phyloP scores from a whole-genome alignment of 306 rosid genomes.

The Pyrus betulifolia region DNA sequence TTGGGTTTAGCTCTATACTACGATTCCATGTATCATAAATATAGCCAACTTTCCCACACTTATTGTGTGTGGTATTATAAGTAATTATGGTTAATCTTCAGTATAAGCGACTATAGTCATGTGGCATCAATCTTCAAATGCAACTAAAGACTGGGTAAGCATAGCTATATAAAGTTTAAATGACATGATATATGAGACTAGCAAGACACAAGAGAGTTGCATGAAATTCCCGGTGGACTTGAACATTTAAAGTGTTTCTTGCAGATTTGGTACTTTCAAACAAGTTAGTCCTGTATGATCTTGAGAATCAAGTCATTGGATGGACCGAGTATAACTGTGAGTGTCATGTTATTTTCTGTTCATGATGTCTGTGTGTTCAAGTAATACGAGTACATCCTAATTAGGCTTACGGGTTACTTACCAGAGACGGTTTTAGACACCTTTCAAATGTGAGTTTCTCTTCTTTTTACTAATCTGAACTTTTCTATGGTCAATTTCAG shows the following conservation, averaged over 20 bases:
- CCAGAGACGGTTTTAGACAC: background rate
- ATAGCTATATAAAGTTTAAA: background rate
- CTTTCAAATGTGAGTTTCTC: background rate
- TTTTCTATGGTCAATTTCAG: slow-evolving; percentile 44
- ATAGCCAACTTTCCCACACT: too few relatives aligned
- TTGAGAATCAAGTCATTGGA: slow-evolving; percentile 79
- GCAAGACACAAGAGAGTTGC: background rate
- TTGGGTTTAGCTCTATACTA: background rate
- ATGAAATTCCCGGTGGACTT: background rate
- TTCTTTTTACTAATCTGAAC: background rate
- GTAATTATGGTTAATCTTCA: background rate
- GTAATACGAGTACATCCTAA: background rate
- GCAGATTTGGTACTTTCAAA: slow-evolving; percentile 95
- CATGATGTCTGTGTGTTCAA: background rate
- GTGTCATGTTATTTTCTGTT: slow-evolving; percentile 22
- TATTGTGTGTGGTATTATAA: background rate
- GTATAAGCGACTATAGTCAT: background rate
- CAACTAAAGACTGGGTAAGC: background rate
- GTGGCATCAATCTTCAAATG: background rate
- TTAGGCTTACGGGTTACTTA: background rate
- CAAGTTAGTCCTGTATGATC: slow-evolving; percentile 85
- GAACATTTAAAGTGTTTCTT: slow-evolving; percentile 10
- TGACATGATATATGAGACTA: background rate
- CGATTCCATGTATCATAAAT: background rate
- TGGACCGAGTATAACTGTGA: slow-evolving; percentile 95